Conservation (phyloP, 2,329 filamentous ascomycete genomes). For the Nigrograna mackinnonii region DNA sequence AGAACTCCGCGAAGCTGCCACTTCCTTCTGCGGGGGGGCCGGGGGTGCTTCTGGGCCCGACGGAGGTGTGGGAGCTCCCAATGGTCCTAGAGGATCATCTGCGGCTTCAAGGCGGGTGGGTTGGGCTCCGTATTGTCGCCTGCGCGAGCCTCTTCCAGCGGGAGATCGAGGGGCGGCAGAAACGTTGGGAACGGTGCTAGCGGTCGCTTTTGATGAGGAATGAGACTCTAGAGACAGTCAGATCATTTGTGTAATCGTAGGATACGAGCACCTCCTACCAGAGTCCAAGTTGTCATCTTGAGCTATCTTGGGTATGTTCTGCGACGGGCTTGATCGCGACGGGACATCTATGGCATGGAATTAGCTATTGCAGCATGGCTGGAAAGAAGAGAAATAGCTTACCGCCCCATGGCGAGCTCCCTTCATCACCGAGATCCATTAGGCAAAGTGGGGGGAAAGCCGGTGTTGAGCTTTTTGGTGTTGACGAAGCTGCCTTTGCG, state of each 20-base stretch:
- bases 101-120: constrained; percentile 78
- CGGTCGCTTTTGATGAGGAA: constrained; percentile 18
- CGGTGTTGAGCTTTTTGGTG: too few relatives aligned
- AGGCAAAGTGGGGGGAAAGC: too few relatives aligned
- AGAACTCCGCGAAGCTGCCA: constrained; percentile 53
- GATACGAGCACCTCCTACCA: constrained; percentile 16
- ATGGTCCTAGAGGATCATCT: constrained; percentile 74
- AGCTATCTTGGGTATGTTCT: constrained; percentile 42
- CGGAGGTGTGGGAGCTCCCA: constrained; percentile 67
- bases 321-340: constrained; percentile 46
- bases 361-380: constrained; percentile 13
- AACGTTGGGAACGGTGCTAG: constrained; percentile 35
- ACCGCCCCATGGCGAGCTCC: constrained; percentile 48
- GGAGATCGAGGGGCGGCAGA: constrained; percentile 51
- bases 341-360: constrained; percentile 47
- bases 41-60: constrained; percentile 63
- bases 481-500: too few relatives aligned
- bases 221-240: constrained; percentile 12
- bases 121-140: constrained; percentile 69
- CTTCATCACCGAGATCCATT: constrained; percentile 49
- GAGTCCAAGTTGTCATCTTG: constrained; percentile 35
- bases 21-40: constrained; percentile 66
- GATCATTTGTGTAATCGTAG: constrained; percentile 1
- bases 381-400: constrained; percentile 6
- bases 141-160: constrained; percentile 54